Base-by-base conservation (phyloP, 306 rosid species). In the Lablab purpureus region DNA sequence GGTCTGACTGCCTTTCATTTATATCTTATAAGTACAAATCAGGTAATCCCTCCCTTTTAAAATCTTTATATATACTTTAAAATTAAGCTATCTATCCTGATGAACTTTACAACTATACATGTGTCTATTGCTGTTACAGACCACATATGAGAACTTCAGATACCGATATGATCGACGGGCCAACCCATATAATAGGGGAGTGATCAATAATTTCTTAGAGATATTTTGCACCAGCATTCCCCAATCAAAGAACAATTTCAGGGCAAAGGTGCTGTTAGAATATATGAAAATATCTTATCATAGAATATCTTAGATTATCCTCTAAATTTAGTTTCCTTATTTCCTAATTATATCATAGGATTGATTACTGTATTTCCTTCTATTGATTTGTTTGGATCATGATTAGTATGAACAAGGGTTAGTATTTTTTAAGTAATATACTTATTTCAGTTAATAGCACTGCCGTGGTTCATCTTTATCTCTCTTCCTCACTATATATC, bases 1-100 rank as follows among this genome's bases (percentile, higher is more conserved):
- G 99, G 99, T 63, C 97, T 95, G 37, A 89, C 97, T 12, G 99
- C 98, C 73, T 95, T 95, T 87, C 99, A 95, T 91, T 82, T 95
- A 68, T 95, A 90, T 85, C 95, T 95, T 79, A 91, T 95, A 74
- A 91, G 98, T 82, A 92, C 98, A 73, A 95, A 95, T 84, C 99
- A 95, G 97, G 99, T 92, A 71, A 86, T 80, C 50, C 52, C 54
- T 74, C 19, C 30, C 65, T 37, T 73, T 32, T 73, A 3, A 80
- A 67, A 69, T 88, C 76, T 10, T 13, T 13, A 0, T 7, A 5
- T 46, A 5, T 51, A 41, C 62, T 32, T 27, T 2, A 45, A 56
- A 63, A 22, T 45, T 54, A 50, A 68, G 45, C 43, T 76, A 37
- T 21, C 40, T 28, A 22, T 60, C 4, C 75, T 58, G 21, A 47